Conservation (phyloP, 805 yeast species). For the Trichomonascus vanleenenianus region DNA sequence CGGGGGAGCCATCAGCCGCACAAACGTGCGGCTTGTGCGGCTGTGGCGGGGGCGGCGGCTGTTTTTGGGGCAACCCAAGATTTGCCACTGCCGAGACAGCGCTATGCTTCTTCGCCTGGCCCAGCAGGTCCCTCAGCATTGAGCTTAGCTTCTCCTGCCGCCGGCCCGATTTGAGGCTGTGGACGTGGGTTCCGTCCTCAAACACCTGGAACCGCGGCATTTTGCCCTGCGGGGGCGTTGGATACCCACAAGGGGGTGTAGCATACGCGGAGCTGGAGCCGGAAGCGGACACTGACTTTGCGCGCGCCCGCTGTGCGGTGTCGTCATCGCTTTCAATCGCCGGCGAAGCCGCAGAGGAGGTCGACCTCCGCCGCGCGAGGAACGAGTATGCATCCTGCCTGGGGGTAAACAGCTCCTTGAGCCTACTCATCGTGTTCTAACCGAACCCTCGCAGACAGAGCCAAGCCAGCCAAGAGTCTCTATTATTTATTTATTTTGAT, state of each 20-base stretch:
- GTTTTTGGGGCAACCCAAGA: background rate
- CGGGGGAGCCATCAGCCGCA: conserved; percentile 3
- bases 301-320: background rate
- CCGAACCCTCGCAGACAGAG: too few relatives aligned
- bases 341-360: too few relatives aligned
- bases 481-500: too few relatives aligned
- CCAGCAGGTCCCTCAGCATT: conserved; percentile 27
- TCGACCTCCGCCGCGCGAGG: too few relatives aligned
- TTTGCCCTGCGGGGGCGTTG: too few relatives aligned
- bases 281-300: background rate
- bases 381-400: too few relatives aligned
- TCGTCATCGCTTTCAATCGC: too few relatives aligned
- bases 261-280: background rate
- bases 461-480: too few relatives aligned
- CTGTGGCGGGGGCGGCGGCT: background rate
- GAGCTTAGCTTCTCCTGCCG: conserved; percentile 35
- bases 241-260: too few relatives aligned
- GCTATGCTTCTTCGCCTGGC: conserved; percentile 13
- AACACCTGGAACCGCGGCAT: conserved; percentile 20
- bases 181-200: conserved; percentile 68
- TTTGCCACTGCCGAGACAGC: conserved; percentile 14
- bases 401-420: too few relatives aligned
- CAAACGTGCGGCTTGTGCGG: too few relatives aligned
- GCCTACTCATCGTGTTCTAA: too few relatives aligned
- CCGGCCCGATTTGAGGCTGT: conserved; percentile 59